Conservation (phyloP, 2,329 filamentous ascomycete species). For the Blastomyces parvus region DNA sequence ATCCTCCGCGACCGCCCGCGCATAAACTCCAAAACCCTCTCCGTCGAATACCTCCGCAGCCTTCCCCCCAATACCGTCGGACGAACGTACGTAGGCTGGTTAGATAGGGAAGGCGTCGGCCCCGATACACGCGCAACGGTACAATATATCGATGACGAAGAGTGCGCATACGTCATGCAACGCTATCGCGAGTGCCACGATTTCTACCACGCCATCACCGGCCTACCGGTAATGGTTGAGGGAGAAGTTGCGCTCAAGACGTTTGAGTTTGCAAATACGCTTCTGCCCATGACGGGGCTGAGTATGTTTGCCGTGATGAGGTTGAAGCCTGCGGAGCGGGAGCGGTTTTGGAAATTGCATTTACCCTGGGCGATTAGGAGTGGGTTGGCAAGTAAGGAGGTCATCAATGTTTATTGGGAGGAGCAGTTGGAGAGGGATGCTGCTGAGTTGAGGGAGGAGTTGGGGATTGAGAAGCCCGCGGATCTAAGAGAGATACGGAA, state of each 20-base stretch:
- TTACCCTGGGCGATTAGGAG: constrained; percentile 86
- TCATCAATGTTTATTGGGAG: constrained; percentile 98
- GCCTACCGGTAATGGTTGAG: constrained; percentile 82
- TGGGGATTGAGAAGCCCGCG: constrained; percentile 81
- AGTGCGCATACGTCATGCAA: constrained; percentile 98
- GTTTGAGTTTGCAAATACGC: constrained; percentile 91
- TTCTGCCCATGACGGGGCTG: constrained; percentile 89
- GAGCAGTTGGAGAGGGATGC: constrained; percentile 82
- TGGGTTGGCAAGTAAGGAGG: constrained; percentile 62
- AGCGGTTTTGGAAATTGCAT: constrained; percentile 55
- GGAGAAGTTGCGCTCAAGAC: constrained; percentile 96
- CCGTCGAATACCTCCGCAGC: constrained; percentile 59
- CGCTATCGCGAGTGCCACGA: constrained; percentile 95
- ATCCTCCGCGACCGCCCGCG: constrained; percentile 86
- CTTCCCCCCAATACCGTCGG: constrained; percentile 69
- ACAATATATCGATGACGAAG: constrained; percentile 84
- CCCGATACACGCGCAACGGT: constrained; percentile 79
- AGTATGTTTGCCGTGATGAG: constrained; percentile 63
- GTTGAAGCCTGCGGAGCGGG: constrained; percentile 54
- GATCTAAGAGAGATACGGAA: constrained; percentile 72
- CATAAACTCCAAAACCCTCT: constrained; percentile 64
- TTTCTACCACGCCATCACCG: constrained; percentile 92
- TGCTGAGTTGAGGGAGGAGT: constrained; percentile 57
- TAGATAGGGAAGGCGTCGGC: constrained; percentile 87
- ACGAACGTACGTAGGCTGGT: constrained; percentile 73